Evolutionary conservation across 805 yeast genomes (phyloP).

Genomic region (Candida pseudofarinosa): DNA sequence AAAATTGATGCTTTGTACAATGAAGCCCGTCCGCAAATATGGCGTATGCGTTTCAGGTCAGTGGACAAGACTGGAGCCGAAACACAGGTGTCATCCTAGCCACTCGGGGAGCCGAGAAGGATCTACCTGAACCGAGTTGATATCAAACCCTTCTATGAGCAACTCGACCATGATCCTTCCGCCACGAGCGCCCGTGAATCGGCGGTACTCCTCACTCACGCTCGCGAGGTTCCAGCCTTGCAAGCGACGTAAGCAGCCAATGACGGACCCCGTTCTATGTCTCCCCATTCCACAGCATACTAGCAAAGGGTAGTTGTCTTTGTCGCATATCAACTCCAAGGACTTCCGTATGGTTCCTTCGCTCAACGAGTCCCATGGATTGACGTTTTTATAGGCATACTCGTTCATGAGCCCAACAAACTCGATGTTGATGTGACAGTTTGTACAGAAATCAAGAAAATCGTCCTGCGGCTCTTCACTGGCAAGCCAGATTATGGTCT

Average conservation of each 20-base stretch:
- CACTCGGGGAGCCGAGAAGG: constrained; percentile 30
- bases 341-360: constrained; percentile 79
- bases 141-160: constrained; percentile 63
- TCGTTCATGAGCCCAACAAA: constrained; percentile 82
- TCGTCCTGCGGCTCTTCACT: constrained; percentile 93
- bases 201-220: constrained; percentile 87
- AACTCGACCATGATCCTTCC: constrained; percentile 90
- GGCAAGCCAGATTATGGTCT: constrained; percentile 89
- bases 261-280: constrained; percentile 94
- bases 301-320: constrained; percentile 74
- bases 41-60: no score
- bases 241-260: constrained; percentile 85
- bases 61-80: no score
- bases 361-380: constrained; percentile 95
- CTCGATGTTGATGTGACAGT: constrained; percentile 66
- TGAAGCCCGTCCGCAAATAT: no score
- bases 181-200: constrained; percentile 90
- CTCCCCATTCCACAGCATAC: constrained; percentile 99
- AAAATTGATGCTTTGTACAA: no score
- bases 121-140: constrained; percentile 30
- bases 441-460: constrained; percentile 75
- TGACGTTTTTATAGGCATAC: constrained; percentile 39
- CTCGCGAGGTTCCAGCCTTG: constrained; percentile 97
- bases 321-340: constrained; percentile 66
- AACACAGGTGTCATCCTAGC: constrained; percentile 13